Evolutionary conservation across 768 basidiomycete genomes (phyloP).

Genomic region (Tylopilus felleus): DNA sequence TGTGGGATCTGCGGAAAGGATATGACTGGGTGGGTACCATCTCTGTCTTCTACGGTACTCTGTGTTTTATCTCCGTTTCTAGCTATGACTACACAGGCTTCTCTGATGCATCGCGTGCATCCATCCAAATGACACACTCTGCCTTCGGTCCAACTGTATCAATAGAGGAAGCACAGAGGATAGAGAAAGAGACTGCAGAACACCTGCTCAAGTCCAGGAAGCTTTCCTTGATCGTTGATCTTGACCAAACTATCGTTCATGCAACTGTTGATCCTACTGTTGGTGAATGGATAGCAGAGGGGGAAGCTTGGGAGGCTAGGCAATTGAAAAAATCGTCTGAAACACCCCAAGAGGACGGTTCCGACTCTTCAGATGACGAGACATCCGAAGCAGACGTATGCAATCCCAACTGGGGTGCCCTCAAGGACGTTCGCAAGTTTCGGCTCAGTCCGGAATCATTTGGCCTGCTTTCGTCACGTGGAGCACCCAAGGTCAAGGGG

Average conservation of each 20-base stretch:
- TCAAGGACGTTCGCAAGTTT: slow-evolving; percentile 90
- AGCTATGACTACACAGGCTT: slow-evolving; percentile 86
- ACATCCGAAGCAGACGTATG: slow-evolving; percentile 52
- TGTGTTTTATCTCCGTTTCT: slow-evolving; percentile 11
- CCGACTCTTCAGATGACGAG: slow-evolving; percentile 39
- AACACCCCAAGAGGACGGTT: slow-evolving; percentile 27
- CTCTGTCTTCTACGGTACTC: slow-evolving; percentile 1
- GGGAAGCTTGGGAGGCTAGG: slow-evolving; percentile 72
- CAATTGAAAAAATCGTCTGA: slow-evolving; percentile 43
- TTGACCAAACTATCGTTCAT: slow-evolving; percentile 98
- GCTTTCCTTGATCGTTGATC: slow-evolving; percentile 94
- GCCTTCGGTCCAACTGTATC: slow-evolving; percentile 90
- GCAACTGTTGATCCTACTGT: slow-evolving; percentile 98
- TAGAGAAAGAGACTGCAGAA: slow-evolving; percentile 79
- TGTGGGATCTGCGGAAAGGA: slow-evolving; percentile 96
- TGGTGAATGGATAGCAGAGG: slow-evolving; percentile 92
- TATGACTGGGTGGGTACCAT: slow-evolving; percentile 70
- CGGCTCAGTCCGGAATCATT: slow-evolving; percentile 76
- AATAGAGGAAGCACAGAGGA: slow-evolving; percentile 84
- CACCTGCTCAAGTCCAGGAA: slow-evolving; percentile 72
- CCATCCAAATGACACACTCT: slow-evolving; percentile 93
- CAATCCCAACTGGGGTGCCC: slow-evolving; percentile 91
- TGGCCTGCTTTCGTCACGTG: slow-evolving; percentile 44
- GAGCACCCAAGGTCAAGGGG: slow-evolving; percentile 44
- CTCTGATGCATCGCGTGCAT: slow-evolving; percentile 81